Evolutionary conservation across 495 filamentous ascomycete genomes (phyloP), one percentile per base, ranked within the genome.

Genomic region (Aspergillus incahuasiensis): DNA sequence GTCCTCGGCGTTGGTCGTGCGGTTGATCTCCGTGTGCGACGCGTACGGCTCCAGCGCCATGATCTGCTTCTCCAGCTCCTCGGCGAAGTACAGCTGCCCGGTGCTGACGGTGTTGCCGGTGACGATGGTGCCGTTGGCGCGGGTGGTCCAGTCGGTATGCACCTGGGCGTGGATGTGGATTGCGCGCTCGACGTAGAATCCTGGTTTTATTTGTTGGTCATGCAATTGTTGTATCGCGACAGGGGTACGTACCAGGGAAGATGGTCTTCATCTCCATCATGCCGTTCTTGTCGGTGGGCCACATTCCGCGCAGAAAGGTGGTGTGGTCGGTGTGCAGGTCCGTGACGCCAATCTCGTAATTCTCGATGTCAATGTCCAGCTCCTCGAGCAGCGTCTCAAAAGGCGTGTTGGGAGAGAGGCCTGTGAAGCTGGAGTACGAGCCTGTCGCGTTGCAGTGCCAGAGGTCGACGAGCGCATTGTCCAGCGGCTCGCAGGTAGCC

Each of bases 51-150:
- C 53, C 6, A 70, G 56, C 13, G 67, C 66, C 63, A 82, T 76
- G 57, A 78, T 74, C 21, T 63, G 60, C 48, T 59, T 19, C 53
- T 68, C 61, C 1, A 85, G 68, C 2, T 57, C 53, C 56, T 82
- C 72, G 51, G 79, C 75, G 34, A 78, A 84, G 75, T 80, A 85
- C 18, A 84, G 18, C 59, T 85, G 81, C n/a, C 82, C 82, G 0
- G 65, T 65, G 50, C 58, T 66, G 12, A 66, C 60, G 0, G 60
- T 66, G 16, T 63, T 52, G 6, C 58, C 42, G 5, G 54, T 9
- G 24, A 43, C 32, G 15, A 70, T 48, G 0, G 65, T 68, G 19
- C 62, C 63, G 45, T 70, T 70, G 1, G 20, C 54, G 13, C 59
- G 56, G 15, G 60, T 18, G 9, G 56, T 54, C 61, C 65, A 65